Evolutionary conservation across 176 grass and related monocot genomes (phyloP).

Genomic region (Puccinellia tenuiflora): DNA sequence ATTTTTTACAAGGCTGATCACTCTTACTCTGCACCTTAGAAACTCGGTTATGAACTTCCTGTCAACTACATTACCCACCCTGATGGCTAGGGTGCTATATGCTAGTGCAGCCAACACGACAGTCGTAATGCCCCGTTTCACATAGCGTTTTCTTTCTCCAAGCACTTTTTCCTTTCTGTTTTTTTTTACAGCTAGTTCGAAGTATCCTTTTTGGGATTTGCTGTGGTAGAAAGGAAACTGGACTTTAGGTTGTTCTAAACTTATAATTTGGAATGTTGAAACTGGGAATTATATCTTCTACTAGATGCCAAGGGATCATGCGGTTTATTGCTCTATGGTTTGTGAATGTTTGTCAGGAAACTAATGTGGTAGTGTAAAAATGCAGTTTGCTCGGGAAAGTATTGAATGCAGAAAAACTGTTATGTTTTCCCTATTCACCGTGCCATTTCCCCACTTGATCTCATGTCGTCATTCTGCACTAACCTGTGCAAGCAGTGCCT

Average conservation of each 20-base stretch:
- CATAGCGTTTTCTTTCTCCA: background rate
- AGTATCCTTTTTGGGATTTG: background rate
- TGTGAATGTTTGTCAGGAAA: background rate
- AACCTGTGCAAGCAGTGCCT: slow-evolving; percentile 34
- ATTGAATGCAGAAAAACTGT: background rate
- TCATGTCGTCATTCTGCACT: background rate
- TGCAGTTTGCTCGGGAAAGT: background rate
- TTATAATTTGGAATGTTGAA: background rate
- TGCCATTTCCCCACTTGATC: background rate
- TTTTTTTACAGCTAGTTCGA: background rate
- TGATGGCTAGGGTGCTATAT: background rate
- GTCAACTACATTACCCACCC: background rate
- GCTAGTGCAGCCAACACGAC: background rate
- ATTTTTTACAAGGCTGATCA: background rate
- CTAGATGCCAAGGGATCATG: background rate
- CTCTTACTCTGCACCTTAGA: too few relatives aligned
- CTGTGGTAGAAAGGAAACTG: background rate
- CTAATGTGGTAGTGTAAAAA: background rate
- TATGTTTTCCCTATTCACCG: background rate
- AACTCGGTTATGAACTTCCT: background rate
- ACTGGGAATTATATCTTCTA: background rate
- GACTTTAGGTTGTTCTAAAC: background rate
- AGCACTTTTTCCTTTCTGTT: background rate
- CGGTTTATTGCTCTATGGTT: background rate
- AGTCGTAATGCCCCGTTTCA: background rate